A percentile compares a stretch with the other conserved stretches of the same genome.
phyloP scores from a whole-genome alignment of 805 yeast genomes.

The Hanseniaspora lachancei region DNA sequence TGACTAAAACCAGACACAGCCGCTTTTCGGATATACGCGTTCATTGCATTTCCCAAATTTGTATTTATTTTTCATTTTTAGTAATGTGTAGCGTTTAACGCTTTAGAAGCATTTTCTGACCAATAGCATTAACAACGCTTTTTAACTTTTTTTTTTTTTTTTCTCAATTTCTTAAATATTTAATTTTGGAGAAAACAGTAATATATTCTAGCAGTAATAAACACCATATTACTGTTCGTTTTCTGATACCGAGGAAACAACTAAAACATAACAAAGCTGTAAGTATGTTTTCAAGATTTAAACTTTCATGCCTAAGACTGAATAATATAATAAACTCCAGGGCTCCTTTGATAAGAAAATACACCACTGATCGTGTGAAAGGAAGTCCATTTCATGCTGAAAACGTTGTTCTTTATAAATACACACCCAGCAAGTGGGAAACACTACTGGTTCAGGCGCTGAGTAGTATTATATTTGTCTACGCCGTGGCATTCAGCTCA shows the following conservation, averaged over 20 bases:
- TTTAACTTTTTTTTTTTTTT: too few species aligned
- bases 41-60: too few species aligned
- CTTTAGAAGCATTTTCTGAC: too few species aligned
- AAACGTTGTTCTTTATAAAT: background rate
- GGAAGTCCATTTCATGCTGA: background rate
- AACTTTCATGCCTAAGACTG: background rate
- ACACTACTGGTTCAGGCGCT: background rate
- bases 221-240: too few species aligned
- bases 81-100: too few species aligned
- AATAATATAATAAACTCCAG: background rate
- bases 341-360: background rate
- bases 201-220: too few species aligned
- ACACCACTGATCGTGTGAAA: background rate
- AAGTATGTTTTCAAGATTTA: background rate
- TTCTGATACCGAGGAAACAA: background rate
- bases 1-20: too few species aligned
- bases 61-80: too few species aligned
- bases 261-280: background rate
- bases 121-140: too few species aligned
- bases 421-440: background rate
- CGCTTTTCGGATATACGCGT: too few species aligned
- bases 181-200: too few species aligned
- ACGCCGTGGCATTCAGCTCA: background rate
- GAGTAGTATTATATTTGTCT: background rate
- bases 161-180: too few species aligned